phyloP scores from a whole-genome alignment of 257 asterid species.

The Osmanthus fragrans region DNA sequence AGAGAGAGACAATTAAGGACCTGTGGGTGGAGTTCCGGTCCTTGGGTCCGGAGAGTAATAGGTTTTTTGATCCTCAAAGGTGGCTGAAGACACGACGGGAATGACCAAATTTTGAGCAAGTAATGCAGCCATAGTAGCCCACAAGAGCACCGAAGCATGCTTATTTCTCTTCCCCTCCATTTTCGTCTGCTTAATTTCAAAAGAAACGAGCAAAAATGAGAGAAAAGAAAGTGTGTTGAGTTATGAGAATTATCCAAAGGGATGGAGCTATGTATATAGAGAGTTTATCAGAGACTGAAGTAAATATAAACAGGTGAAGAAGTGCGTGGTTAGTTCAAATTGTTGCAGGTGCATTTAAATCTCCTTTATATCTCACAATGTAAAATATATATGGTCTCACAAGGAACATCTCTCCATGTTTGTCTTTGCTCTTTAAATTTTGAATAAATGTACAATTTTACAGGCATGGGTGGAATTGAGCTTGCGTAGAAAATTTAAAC shows the following conservation, averaged over 20 bases:
- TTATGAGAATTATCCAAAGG: conserved; percentile 27
- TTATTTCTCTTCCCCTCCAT: conserved; percentile 46
- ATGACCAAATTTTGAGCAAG: conserved; percentile 52
- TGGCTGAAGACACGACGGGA: conserved; percentile 37
- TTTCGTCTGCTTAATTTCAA: neutral
- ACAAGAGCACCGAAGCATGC: conserved; percentile 44
- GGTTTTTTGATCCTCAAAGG: conserved; percentile 60
- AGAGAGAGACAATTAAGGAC: conserved; percentile 23
- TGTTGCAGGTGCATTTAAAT: conserved; percentile 57
- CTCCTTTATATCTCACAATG: conserved; percentile 42
- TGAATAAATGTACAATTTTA: neutral
- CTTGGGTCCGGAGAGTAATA: conserved; percentile 63
- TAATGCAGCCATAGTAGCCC: conserved; percentile 50
- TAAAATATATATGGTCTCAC: conserved; percentile 2
- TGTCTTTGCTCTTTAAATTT: conserved; percentile 1
- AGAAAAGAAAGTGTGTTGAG: conserved; percentile 14
- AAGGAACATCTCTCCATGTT: conserved; percentile 19
- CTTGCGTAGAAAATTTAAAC: conserved; percentile 7
- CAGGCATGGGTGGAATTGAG: conserved; percentile 3
- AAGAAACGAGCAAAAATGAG: neutral
- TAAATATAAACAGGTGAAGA: conserved; percentile 63
- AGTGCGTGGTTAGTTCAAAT: conserved; percentile 72
- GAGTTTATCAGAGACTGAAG: conserved; percentile 42
- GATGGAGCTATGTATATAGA: conserved; percentile 37
- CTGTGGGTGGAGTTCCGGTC: conserved; percentile 49